These are phyloP conservation scores for Fusarium sp. DNA, from an alignment of 2,329 filamentous ascomycete species.

Conservation along the genomic window DNA sequence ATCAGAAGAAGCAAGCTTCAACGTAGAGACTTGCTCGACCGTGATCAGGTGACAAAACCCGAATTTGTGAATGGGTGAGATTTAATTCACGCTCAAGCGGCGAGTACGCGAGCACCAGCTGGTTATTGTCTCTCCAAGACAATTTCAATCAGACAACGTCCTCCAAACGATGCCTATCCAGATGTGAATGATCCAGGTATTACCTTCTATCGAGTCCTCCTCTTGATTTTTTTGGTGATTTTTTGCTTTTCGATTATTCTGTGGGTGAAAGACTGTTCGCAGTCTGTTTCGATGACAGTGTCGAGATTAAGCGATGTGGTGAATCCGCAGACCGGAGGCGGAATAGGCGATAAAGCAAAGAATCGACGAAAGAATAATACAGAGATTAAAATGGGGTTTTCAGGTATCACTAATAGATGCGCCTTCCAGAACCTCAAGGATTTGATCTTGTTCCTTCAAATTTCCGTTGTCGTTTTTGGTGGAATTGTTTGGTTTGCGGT, in stretches of 20 bases:
- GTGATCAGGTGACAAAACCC: conserved; percentile 37
- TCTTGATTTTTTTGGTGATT: conserved; percentile 46
- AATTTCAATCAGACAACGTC: conserved; percentile 39
- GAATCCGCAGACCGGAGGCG: conserved; percentile 33
- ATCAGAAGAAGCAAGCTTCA: conserved; percentile 38
- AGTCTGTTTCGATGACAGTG: conserved; percentile 43
- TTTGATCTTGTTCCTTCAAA: conserved; percentile 42
- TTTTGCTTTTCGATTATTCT: conserved; percentile 50
- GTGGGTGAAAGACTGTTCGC: conserved; percentile 43
- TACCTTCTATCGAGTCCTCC: conserved; percentile 32
- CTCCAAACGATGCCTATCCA: conserved; percentile 43
- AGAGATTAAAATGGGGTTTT: conserved; percentile 49
- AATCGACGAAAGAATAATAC: conserved; percentile 51
- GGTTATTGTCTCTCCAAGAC: conserved; percentile 42
- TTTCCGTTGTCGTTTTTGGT: conserved; percentile 39
- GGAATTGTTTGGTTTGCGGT: conserved; percentile 31
- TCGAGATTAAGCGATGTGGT: conserved; percentile 46
- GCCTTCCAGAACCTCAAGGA: conserved; percentile 48
- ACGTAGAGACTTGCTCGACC: conserved; percentile 24
- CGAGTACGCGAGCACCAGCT: conserved; percentile 48
- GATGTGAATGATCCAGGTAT: conserved; percentile 37
- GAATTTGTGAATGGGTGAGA: conserved; percentile 19
- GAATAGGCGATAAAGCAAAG: conserved; percentile 46
- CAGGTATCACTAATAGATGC: conserved; percentile 50
- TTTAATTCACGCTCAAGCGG: conserved; percentile 46